Conservation (phyloP, 768 basidiomycete species). For the Lactarius psammicola region DNA sequence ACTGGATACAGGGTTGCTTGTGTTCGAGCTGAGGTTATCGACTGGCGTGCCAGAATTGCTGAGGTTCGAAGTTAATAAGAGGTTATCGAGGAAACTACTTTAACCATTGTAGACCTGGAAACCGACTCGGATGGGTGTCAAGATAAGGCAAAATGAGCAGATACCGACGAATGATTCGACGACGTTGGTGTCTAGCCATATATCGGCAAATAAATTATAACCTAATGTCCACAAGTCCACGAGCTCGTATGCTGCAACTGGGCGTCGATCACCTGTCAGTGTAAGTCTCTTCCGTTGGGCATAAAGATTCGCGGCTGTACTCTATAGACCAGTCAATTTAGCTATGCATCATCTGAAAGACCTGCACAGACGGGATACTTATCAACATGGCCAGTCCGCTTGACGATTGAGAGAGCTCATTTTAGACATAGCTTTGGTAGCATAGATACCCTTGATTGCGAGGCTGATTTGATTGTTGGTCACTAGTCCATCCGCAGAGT, state of each 20-base stretch:
- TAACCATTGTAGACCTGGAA: slow-evolving; percentile 17
- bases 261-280: slow-evolving; percentile 9
- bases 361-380: slow-evolving; percentile 33
- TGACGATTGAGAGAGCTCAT: slow-evolving; percentile 42
- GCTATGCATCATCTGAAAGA: background rate
- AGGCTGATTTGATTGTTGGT: slow-evolving; percentile 62
- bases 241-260: slow-evolving; percentile 9
- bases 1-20: background rate
- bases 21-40: background rate
- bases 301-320: background rate
- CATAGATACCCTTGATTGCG: slow-evolving; percentile 69
- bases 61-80: background rate
- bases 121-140: background rate
- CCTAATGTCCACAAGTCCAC: slow-evolving; percentile 51
- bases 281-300: slow-evolving; percentile 20
- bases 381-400: slow-evolving; percentile 25
- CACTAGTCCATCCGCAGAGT: slow-evolving; percentile 11
- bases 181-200: slow-evolving; percentile 51
- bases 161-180: slow-evolving; percentile 38
- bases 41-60: slow-evolving; percentile 14
- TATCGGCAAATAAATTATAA: slow-evolving; percentile 65
- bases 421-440: slow-evolving; percentile 60
- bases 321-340: slow-evolving; percentile 9
- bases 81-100: slow-evolving; percentile 7
- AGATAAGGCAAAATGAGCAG: background rate